Conservation (phyloP, 176 grass and related monocot species). For the Zoysia japonica region DNA sequence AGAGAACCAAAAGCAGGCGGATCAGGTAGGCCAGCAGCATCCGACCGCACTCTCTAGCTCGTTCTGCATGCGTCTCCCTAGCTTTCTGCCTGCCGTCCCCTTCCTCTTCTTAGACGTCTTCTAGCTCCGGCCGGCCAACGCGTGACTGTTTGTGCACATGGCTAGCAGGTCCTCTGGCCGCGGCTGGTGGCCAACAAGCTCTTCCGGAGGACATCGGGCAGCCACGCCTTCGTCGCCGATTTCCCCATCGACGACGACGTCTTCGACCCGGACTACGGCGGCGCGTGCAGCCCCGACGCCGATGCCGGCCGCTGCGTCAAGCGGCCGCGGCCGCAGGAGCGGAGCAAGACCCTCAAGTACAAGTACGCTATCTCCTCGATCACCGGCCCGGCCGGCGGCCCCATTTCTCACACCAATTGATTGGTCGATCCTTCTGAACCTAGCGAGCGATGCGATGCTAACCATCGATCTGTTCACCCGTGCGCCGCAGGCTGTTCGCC, state of each 20-base stretch:
- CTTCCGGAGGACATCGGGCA: conserved; percentile 61
- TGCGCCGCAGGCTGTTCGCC: conserved; percentile 64
- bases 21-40: conserved; percentile 40
- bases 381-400: too few relatives aligned
- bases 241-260: conserved; percentile 42
- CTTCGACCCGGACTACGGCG: conserved; percentile 19
- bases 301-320: conserved; percentile 46
- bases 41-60: not conserved
- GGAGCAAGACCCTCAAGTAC: conserved; percentile 56
- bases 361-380: conserved; percentile 48
- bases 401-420: not conserved
- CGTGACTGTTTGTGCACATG: not conserved
- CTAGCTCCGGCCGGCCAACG: not conserved
- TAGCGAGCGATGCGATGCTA: not conserved
- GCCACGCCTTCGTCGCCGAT: conserved; percentile 66
- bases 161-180: conserved; percentile 72
- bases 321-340: conserved; percentile 33
- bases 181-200: conserved; percentile 89
- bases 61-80: not conserved
- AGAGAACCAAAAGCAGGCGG: conserved; percentile 71
- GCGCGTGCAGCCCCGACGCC: conserved; percentile 47
- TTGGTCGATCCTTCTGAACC: not conserved
- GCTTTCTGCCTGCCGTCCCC: not conserved
- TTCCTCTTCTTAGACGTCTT: not conserved
- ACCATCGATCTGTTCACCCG: not conserved